A percentile compares a stretch with the other conserved stretches of the same genome.
Conservation (phyloP, 2,329 filamentous ascomycete genomes). For the Nemania bipapillata region DNA sequence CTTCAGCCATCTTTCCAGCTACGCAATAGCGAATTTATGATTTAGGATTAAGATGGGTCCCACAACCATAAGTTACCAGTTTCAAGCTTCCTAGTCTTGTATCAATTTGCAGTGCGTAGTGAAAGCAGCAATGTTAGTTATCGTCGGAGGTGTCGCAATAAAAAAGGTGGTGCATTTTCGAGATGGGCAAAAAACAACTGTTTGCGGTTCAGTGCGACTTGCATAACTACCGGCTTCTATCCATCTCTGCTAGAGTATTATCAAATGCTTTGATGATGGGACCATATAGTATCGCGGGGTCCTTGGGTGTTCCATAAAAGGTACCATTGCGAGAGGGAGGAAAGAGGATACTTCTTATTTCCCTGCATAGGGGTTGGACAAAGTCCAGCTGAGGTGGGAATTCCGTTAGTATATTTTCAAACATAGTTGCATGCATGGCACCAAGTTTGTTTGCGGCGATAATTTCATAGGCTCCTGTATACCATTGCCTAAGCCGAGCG, state of each 20-base stretch:
- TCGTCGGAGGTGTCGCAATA: too few species aligned
- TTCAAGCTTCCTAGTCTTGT: too few species aligned
- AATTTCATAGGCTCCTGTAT: not conserved
- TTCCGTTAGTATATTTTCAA: conserved; percentile 2
- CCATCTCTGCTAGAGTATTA: not conserved
- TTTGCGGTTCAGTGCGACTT: too few species aligned
- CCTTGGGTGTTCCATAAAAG: not conserved
- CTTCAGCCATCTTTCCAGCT: too few species aligned
- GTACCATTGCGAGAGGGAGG: not conserved
- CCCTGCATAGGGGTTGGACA: not conserved
- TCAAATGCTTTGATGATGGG: conserved; percentile 16
- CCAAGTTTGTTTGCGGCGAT: not conserved
- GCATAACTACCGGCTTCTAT: too few species aligned
- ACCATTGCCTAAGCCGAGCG: not conserved
- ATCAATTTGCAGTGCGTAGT: too few species aligned
- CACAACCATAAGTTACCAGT: too few species aligned
- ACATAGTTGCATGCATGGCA: not conserved
- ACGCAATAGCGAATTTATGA: too few species aligned
- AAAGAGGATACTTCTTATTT: conserved; percentile 6
- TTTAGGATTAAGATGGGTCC: too few species aligned
- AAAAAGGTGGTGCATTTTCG: too few species aligned
- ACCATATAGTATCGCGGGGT: not conserved
- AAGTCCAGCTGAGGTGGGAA: conserved; percentile 3
- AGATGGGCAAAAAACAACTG: too few species aligned
- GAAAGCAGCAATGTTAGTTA: too few species aligned